Evolutionary conservation across 768 basidiomycete genomes (phyloP).

Genomic region (Lentinula guzmanii): DNA sequence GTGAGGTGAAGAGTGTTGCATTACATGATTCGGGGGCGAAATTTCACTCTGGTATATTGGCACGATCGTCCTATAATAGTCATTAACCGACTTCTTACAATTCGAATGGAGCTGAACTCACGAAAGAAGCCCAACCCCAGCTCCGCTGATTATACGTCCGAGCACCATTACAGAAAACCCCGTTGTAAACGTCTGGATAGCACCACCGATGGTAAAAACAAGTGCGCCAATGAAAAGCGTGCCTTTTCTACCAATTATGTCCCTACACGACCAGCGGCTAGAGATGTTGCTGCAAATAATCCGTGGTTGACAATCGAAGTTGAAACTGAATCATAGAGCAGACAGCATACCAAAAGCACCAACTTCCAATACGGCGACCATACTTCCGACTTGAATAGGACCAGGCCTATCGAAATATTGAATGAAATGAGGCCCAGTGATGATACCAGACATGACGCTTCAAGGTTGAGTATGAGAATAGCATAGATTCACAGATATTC

Average conservation of each 20-base stretch:
- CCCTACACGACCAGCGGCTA: constrained; percentile 87
- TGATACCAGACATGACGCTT: constrained; percentile 85
- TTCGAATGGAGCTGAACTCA: constrained; percentile 26
- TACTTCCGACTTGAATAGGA: constrained; percentile 73
- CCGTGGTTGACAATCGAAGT: neutral
- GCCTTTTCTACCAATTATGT: constrained; percentile 78
- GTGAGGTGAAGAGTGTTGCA: neutral
- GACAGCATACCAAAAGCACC: constrained; percentile 73
- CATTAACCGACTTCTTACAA: neutral
- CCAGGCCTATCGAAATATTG: constrained; percentile 80
- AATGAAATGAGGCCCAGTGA: constrained; percentile 80
- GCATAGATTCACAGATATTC: neutral
- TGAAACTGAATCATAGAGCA: neutral
- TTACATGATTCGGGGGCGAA: constrained; percentile 83
- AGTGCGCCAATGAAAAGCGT: constrained; percentile 80
- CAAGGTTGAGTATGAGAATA: neutral
- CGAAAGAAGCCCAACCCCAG: constrained; percentile 70
- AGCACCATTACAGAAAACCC: constrained; percentile 68
- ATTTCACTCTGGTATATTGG: constrained; percentile 96
- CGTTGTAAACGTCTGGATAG: constrained; percentile 75
- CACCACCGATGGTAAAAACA: constrained; percentile 85
- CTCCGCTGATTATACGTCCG: constrained; percentile 25
- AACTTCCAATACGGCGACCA: constrained; percentile 93
- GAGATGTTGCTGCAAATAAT: constrained; percentile 62
- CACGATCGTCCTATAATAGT: constrained; percentile 66